A percentile compares a stretch with the other conserved stretches of the same genome.
Evolutionary conservation across 768 basidiomycete genomes (phyloP).

Genomic region (Melanogaster broomeanus): DNA sequence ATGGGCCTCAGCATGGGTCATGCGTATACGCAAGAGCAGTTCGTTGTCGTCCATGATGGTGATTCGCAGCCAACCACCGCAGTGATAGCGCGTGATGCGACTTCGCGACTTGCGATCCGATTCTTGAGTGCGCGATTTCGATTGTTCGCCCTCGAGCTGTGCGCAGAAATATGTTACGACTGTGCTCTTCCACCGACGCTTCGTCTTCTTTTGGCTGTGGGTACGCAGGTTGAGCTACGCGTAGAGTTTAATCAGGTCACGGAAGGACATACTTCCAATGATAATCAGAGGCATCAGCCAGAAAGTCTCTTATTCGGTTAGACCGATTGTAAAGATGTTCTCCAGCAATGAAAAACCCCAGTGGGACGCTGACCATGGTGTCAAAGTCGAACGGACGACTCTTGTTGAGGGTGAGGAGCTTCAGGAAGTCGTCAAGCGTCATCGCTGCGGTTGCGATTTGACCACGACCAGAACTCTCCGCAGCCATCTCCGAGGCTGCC

Average conservation of each 20-base stretch:
- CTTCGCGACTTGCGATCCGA: slow-evolving; percentile 35
- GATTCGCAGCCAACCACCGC: slow-evolving; percentile 36
- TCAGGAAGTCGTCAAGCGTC: slow-evolving; percentile 35
- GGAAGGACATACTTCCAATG: slow-evolving; percentile 35
- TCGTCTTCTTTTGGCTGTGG: slow-evolving; percentile 35
- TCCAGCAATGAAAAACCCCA: slow-evolving; percentile 32
- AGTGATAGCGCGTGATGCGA: slow-evolving; percentile 36
- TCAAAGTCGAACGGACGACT: slow-evolving; percentile 34
- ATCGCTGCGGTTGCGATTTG: slow-evolving; percentile 39
- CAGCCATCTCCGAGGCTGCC: slow-evolving; percentile 29
- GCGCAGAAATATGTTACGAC: slow-evolving; percentile 38
- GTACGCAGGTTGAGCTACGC: neutral
- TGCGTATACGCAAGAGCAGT: slow-evolving; percentile 35
- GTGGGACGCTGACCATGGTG: slow-evolving; percentile 35
- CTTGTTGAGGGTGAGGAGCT: slow-evolving; percentile 34
- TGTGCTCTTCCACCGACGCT: slow-evolving; percentile 36
- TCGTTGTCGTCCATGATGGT: slow-evolving; percentile 39
- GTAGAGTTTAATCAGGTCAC: neutral
- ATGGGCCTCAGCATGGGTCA: slow-evolving; percentile 37
- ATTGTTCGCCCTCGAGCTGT: slow-evolving; percentile 36
- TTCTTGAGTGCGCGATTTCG: slow-evolving; percentile 35
- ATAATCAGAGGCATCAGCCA: slow-evolving; percentile 36
- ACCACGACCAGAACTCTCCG: slow-evolving; percentile 29
- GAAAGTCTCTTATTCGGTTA: slow-evolving; percentile 35
- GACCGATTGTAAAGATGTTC: slow-evolving; percentile 38